Evolutionary conservation across 2,329 filamentous ascomycete species (phyloP), one percentile per base, ranked within the genome.

Genomic region (Pseudogymnoascus sp.): DNA sequence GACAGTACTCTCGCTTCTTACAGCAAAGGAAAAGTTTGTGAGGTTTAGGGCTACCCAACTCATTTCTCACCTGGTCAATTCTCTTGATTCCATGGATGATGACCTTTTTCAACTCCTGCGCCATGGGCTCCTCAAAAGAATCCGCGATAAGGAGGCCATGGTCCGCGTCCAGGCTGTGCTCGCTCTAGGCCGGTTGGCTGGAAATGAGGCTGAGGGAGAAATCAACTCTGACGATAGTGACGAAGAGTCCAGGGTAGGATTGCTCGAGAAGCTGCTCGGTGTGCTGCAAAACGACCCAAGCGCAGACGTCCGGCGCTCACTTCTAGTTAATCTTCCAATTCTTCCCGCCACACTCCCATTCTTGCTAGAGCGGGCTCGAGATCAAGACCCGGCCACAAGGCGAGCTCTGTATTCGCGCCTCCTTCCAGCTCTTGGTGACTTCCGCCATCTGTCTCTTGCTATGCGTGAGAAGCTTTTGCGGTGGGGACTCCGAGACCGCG

Each of bases 381-480:
- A 99, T 73, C 83, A 92, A 64, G 95, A 99, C 74, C 83, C 90
- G 3, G 83, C 87, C 5, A 97, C 93, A 3, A 83, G 95, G 65
- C 83, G 93, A 65, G 89, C 91, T 9, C 83, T 99, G 1, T 99
- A 97, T 73, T 89, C 93, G 1, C 86, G 90, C 36, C 81, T 99
- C 6, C 79, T 99, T 4, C 95, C 95, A 1, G 89, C 89, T 0
- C 80, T 99, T 0, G 95, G 93, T 11, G 95, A 99, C 76, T 99
- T 99, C 76, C 86, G 95, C 62, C 91, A 97, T 76, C 78, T 99
- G 62, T 96, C 92, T 10, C 81, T 99, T 23, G 91, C 90, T 1
- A 96, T 97, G 87, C 83, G 95, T 72, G 95, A 99, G 76, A 97
- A 97, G 76, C 82, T 99, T 33, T 82, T 99, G 28, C 86, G 95